These are phyloP conservation scores for Sequoiadendron giganteum DNA, from an alignment of 75 land plant genomes.

Conservation along the genomic window DNA sequence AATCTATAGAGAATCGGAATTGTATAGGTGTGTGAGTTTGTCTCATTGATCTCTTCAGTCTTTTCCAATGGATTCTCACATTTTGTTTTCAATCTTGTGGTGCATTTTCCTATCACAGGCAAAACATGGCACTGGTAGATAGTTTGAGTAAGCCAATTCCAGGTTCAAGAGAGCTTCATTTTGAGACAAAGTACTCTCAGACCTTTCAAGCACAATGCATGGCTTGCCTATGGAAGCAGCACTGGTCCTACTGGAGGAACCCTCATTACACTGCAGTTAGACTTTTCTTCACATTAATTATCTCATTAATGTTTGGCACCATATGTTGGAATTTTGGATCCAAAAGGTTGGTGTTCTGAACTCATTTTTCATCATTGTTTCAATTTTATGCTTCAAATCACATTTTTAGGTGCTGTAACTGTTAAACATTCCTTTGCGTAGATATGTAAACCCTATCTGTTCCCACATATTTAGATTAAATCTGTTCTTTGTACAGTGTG, in stretches of 20 bases:
- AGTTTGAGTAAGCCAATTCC: slow-evolving; percentile 47
- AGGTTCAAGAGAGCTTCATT: slow-evolving; percentile 47
- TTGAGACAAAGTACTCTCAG: slow-evolving; percentile 56
- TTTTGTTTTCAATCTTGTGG: not conserved
- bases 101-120: slow-evolving; percentile 21
- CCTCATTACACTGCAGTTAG: slow-evolving; percentile 63
- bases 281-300: slow-evolving; percentile 42
- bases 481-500: not conserved
- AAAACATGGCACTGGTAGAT: slow-evolving; percentile 42
- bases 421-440: not conserved
- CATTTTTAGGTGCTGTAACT: not conserved
- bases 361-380: not conserved
- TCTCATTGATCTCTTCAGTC: not conserved
- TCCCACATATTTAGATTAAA: not conserved
- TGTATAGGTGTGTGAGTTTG: slow-evolving; percentile 21
- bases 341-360: slow-evolving; percentile 31
- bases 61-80: not conserved
- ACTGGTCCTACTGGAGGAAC: slow-evolving; percentile 74
- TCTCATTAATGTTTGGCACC: slow-evolving; percentile 56
- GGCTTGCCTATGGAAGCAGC: slow-evolving; percentile 79
- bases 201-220: slow-evolving; percentile 42
- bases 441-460: not conserved
- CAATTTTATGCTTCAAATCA: not conserved
- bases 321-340: slow-evolving; percentile 59
- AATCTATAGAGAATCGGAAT: slow-evolving; percentile 27